Percentiles rank a stretch among this genome's conserved stretches.
These are phyloP conservation scores for Coprinopsis cinerea DNA, from an alignment of 768 basidiomycete species.

Conservation along the genomic window DNA sequence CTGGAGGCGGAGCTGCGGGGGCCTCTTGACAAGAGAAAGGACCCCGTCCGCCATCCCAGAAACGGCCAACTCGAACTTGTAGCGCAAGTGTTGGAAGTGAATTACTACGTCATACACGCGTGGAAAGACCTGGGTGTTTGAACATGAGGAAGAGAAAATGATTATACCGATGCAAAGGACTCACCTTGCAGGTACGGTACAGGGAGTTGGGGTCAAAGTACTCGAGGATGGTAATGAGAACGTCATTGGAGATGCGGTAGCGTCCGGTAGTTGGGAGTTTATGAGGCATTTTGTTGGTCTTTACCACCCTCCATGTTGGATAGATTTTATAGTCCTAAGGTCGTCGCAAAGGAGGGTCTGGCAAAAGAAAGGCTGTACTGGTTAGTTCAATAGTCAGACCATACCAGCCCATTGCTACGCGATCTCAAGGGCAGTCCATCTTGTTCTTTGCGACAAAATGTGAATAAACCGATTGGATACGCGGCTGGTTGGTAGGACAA, in stretches of 20 bases:
- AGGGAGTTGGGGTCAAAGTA: conserved; percentile 44
- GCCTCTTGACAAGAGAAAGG: conserved; percentile 29
- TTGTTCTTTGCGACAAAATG: conserved; percentile 36
- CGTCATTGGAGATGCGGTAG: conserved; percentile 47
- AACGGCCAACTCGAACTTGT: conserved; percentile 43
- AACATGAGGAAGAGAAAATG: no score
- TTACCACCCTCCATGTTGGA: conserved; percentile 22
- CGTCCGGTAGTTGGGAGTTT: conserved; percentile 36
- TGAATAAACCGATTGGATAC: conserved; percentile 33
- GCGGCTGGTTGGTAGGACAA: conserved; percentile 42
- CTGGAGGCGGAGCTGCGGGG: conserved; percentile 38
- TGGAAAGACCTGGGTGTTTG: conserved; percentile 41
- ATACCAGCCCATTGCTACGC: conserved; percentile 29
- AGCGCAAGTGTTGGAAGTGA: conserved; percentile 43
- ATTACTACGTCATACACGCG: conserved; percentile 39
- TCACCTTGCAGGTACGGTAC: conserved; percentile 42
- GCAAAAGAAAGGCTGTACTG: conserved; percentile 38
- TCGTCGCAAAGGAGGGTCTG: conserved; percentile 35
- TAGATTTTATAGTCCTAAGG: conserved; percentile 43
- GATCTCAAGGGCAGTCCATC: conserved; percentile 19
- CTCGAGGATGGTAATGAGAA: conserved; percentile 43
- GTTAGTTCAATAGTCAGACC: conserved; percentile 32
- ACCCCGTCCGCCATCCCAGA: conserved; percentile 49
- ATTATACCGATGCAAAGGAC: no score
- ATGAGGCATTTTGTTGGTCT: conserved; percentile 40